Evolutionary conservation across 306 rosid genomes (phyloP), one percentile per base, ranked within the genome.

Genomic region (Trifolium repens): DNA sequence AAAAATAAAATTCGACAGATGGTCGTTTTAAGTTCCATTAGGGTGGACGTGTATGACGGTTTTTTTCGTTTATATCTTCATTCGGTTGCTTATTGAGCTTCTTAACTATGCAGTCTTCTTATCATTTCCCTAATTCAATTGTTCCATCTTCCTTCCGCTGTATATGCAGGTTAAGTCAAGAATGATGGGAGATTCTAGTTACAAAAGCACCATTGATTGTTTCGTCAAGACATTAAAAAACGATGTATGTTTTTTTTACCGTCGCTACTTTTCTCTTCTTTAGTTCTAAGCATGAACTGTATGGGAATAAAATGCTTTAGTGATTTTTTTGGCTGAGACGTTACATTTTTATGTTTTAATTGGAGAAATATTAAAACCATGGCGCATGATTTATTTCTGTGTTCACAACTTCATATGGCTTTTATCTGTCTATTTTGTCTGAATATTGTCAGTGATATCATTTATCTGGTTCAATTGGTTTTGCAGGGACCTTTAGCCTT

Each of bases 151-250:
- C 69, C 14, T 57, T 57, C 68, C 77, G 16, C 5, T 84, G 76
- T 67, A 60, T 81, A 78, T 78, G 50, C 90, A 94, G 98, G 97
- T 94, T 37, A 94, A 94, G 84, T 94, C 98, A 26, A 91, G 97
- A 86, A 94, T 94, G 97, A 94, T 94, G 98, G 98, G 96, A 24
- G 97, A 94, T 80, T 65, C 97, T 67, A 64, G 91, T 74, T 94
- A 94, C 91, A 94, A 85, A 90, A 87, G 79, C 89, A 94, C 96
- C 12, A 32, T 94, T 32, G 98, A 94, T 82, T 94, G 98, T 83
- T 90, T 94, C 57, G 2, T 91, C 85, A 91, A 88, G 83, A 94
- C 98, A 71, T 83, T 94, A 52, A 94, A 82, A 80, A 94, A 94
- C 73, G 97, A 94, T 73, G 98, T 94, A 91, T 35, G 89, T 46